phyloP scores from a whole-genome alignment of 108 stramenopile genomes.

The Nannochloropsis granulata region DNA sequence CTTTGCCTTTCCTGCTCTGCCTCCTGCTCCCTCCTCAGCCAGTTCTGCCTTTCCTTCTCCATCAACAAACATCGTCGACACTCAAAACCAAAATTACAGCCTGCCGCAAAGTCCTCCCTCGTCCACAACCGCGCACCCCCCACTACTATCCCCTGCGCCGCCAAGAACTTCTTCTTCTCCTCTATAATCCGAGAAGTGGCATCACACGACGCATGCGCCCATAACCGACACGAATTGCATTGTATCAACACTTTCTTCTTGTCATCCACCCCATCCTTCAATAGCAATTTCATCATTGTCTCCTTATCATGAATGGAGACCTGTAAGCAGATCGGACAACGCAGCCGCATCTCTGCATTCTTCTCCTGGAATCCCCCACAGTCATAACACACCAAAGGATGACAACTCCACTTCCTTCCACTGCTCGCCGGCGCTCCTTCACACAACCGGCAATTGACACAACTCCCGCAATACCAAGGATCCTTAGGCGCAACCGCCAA shows the following conservation, averaged over 20 bases:
- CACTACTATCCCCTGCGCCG: not conserved
- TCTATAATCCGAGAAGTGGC: not conserved
- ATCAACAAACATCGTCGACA: not conserved
- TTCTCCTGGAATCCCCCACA: not conserved
- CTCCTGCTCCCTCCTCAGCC: not conserved
- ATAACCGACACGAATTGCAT: not conserved
- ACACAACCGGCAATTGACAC: conserved; percentile 41
- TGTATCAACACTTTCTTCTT: not conserved
- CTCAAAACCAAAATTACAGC: not conserved
- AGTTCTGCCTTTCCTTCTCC: not conserved
- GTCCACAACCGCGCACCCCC: not conserved
- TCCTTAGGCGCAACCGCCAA: conserved; percentile 46
- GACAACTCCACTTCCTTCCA: not conserved
- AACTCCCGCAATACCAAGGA: conserved; percentile 54
- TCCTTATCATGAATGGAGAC: not conserved
- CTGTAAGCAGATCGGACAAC: not conserved
- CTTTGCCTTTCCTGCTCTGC: not conserved
- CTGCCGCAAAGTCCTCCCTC: not conserved
- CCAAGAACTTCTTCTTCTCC: not conserved
- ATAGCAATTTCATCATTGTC: not conserved
- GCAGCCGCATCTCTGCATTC: not conserved
- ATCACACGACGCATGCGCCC: not conserved
- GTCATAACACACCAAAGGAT: not conserved
- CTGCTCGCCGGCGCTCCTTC: conserved; percentile 5
- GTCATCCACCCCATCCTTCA: not conserved